Conservation (phyloP, 495 filamentous ascomycete genomes). For the Talaromyces thailandensis region DNA sequence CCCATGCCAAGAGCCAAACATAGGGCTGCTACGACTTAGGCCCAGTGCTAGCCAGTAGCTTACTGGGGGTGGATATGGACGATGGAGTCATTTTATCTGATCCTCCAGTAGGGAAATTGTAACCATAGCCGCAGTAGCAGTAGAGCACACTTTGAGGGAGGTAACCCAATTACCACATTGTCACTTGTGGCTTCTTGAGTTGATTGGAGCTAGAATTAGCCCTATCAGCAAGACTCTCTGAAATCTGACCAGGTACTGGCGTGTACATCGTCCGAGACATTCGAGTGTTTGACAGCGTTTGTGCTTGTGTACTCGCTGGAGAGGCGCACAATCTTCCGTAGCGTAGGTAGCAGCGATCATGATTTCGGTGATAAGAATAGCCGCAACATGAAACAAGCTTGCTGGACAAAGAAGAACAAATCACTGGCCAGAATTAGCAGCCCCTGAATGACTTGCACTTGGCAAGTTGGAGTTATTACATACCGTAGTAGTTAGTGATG, state of each 20-base stretch:
- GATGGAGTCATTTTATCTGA: neutral
- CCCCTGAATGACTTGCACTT: neutral
- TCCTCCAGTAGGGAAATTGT: neutral
- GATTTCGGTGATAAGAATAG: neutral
- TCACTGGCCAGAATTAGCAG: neutral
- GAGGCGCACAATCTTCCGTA: neutral
- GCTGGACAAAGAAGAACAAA: neutral
- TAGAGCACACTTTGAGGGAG: neutral
- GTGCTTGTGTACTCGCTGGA: neutral
- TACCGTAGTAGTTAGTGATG: no score
- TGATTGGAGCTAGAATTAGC: neutral
- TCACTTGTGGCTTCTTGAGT: neutral
- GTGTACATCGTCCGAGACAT: neutral
- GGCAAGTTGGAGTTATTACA: no score
- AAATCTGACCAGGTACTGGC: neutral
- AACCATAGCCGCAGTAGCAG: neutral
- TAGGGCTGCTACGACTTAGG: no score
- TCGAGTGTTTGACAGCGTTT: neutral
- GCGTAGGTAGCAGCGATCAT: neutral
- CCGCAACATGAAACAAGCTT: neutral
- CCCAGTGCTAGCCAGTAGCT: neutral
- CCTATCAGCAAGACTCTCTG: neutral
- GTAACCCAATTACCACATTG: neutral
- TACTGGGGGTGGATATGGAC: neutral
- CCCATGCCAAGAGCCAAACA: neutral